Evolutionary conservation across 192 early-diverging fungal genomes (phyloP), one percentile per base, ranked within the genome.

Genomic region (Backusella morwellensis): DNA sequence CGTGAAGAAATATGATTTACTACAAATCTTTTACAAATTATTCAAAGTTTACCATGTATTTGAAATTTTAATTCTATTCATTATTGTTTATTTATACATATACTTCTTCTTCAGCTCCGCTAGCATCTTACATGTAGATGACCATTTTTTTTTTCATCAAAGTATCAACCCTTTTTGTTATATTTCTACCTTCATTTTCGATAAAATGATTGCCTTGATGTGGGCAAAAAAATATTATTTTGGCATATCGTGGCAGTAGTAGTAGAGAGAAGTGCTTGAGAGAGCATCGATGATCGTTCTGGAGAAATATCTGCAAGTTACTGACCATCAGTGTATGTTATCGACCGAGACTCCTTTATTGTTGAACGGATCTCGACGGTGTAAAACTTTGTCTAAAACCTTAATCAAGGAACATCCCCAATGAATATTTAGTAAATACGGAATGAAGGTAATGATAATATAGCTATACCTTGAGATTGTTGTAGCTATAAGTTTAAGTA

Each of bases 341-440:
- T 1, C 82, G 80, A 4, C 86, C 84, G 3, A 90, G 75, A 56
- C 85, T 82, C 66, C 82, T 83, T 66, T 85, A 84, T 35, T 86
- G 79, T 40, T 90, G 85, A 38, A 68, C 34, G 19, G 84, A 80
- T 72, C 93, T 90, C 32, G 86, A 77, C 15, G 94, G 66, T 59
- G 87, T 83, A 83, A 94, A 92, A 5, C 86, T 87, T 36, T 67
- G 52, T 9, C 80, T 63, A 82, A 95, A 94, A 35, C 85, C 91
- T 35, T 77, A 67, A 40, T 94, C 91, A 80, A 98, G 96, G 70
- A 95, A 97, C 26, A 85, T 83, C 74, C 95, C 93, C 21, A 98
- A 82, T 44, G 90, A 88, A 41, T 92, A 93, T 78, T 98, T 95
- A 19, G 90, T 92, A 73, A 97, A 81, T 93, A 34, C 92, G 72